phyloP scores from a whole-genome alignment of 768 basidiomycete genomes.

The Xanthoconium stramineum region DNA sequence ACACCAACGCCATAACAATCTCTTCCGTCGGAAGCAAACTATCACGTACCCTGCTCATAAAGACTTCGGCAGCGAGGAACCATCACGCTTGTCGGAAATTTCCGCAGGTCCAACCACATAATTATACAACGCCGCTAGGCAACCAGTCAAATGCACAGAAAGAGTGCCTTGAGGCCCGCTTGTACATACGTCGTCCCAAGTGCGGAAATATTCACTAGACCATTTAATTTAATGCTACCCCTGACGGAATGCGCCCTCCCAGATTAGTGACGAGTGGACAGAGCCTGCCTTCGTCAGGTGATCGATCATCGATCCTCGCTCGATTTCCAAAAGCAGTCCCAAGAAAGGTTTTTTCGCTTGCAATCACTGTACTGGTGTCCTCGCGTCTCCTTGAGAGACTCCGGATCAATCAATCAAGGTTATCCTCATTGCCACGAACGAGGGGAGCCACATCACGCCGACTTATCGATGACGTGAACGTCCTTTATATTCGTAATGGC shows the following conservation, averaged over 20 bases:
- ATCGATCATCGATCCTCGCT: slow-evolving; percentile 1
- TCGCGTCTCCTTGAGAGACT: background rate
- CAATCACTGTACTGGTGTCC: background rate
- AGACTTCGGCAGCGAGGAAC: slow-evolving; percentile 7
- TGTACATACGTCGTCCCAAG: background rate
- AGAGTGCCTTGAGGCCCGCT: background rate
- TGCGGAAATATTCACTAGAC: background rate
- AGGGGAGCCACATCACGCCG: slow-evolving; percentile 18
- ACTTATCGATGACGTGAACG: slow-evolving; percentile 27
- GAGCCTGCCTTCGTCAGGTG: background rate
- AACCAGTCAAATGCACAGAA: background rate
- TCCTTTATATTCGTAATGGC: background rate
- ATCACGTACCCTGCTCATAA: background rate
- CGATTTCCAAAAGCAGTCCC: background rate
- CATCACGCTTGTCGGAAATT: background rate
- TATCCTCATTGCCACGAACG: slow-evolving; percentile 10
- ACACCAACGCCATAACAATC: background rate
- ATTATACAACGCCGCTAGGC: background rate
- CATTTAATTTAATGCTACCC: background rate
- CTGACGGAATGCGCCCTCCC: background rate
- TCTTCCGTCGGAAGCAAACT: slow-evolving; percentile 1
- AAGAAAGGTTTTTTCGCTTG: background rate
- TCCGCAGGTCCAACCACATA: too few species aligned
- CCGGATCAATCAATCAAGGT: slow-evolving; percentile 3
- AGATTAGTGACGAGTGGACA: background rate